Evolutionary conservation across 768 basidiomycete genomes (phyloP), one percentile per base, ranked within the genome.

Genomic region (Ephemerocybe angulata): DNA sequence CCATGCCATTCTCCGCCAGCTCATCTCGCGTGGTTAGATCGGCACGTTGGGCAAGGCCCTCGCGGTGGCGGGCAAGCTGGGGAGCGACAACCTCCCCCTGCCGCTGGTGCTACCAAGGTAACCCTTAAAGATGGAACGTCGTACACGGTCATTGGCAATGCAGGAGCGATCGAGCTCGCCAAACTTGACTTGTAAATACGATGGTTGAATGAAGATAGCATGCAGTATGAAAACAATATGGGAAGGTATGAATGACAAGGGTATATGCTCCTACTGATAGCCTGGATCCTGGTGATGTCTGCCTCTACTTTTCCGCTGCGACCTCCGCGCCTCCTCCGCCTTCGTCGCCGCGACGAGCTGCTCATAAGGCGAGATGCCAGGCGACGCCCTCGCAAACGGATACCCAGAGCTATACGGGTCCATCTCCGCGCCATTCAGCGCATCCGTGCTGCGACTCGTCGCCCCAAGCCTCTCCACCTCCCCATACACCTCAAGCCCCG

Each of bases 91-190:
- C 1, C 69, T 89, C 10, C 78, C 83, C 0, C 77, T 17, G 66
- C 65, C 19, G 77, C 74, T 0, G 63, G 68, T 1, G 77, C 84
- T 2, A 68, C 67, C 13, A 74, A 76, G 61, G 72, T 57, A 27
- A 77, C 72, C 21, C 43, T 55, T 2, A 63, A 65, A 37, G 70
- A 70, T 1, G 76, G 62, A 6, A 65, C 67, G 0, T 64, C 60
- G 43, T 87, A 81, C 55, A 85, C 83, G 1, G n/a, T 81, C n/a
- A 73, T 89, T 41, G 64, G 62, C 4, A 88, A 88, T 61, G 62
- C 71, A 27, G 83, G 80, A 29, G 76, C 82, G 4, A 52, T 74
- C 41, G 69, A 68, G 44, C 65, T 86, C 31, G 78, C 54, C 25
- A 55, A 55, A 30, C 48, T 55, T 35, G 33, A 35, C 8, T 35